phyloP scores from a whole-genome alignment of 352 stramenopile genomes.

The Globisporangium paroecandrum region DNA sequence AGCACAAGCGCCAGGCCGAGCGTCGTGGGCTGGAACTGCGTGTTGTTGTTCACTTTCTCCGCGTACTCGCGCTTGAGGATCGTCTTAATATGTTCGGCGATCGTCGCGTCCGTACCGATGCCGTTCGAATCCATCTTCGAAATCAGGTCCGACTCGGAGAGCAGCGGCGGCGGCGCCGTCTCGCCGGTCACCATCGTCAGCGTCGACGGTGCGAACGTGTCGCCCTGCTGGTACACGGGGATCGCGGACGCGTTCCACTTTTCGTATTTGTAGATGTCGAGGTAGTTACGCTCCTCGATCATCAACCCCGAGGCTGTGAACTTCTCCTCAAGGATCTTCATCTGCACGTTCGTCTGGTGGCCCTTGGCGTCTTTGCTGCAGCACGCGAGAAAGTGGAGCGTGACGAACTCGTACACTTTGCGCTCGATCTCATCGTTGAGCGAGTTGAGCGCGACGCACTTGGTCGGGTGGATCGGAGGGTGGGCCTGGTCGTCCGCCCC shows the following conservation, averaged over 20 bases:
- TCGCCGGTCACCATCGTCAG: slow-evolving; percentile 66
- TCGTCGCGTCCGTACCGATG: slow-evolving; percentile 95
- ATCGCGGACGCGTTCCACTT: slow-evolving; percentile 88
- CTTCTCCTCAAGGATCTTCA: slow-evolving; percentile 82
- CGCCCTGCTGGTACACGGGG: slow-evolving; percentile 75
- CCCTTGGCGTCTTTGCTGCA: slow-evolving; percentile 94
- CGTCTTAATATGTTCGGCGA: slow-evolving; percentile 98
- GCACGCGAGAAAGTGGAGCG: slow-evolving; percentile 98
- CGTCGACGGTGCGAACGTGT: slow-evolving; percentile 70
- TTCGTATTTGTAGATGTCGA: slow-evolving; percentile 96
- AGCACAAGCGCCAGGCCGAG: slow-evolving; percentile 88
- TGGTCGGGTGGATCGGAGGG: slow-evolving; percentile 98
- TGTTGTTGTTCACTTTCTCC: slow-evolving; percentile 91
- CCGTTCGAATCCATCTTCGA: slow-evolving; percentile 93
- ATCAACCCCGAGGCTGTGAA: slow-evolving; percentile 90
- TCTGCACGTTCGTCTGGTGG: slow-evolving; percentile 85
- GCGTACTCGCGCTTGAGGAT: slow-evolving; percentile 98
- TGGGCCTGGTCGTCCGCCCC: slow-evolving; percentile 96
- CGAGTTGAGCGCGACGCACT: slow-evolving; percentile 78
- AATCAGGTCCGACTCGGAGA: slow-evolving; percentile 93
- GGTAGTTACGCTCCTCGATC: slow-evolving; percentile 91
- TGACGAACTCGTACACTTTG: slow-evolving; percentile 97
- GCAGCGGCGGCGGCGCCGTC: slow-evolving; percentile 82
- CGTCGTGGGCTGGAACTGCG: slow-evolving; percentile 92
- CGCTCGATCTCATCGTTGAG: slow-evolving; percentile 85